Percentiles rank a stretch among this genome's conserved stretches.
Evolutionary conservation across 2,329 filamentous ascomycete genomes (phyloP).

Genomic region (Raffaelea ambrosiae): DNA sequence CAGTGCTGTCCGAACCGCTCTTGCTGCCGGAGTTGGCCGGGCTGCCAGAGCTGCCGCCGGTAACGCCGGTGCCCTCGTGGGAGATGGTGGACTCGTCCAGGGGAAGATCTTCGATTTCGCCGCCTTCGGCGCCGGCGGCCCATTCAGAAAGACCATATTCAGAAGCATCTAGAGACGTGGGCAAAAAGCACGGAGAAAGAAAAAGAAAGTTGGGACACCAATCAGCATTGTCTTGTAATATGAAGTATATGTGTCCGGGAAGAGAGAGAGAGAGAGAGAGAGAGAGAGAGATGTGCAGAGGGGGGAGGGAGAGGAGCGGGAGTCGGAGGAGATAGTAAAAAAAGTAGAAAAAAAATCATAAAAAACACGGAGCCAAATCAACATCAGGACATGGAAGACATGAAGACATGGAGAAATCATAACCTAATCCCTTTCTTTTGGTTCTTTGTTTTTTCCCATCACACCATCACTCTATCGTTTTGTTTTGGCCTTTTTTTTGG

Average conservation of each 20-base stretch:
- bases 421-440: neutral
- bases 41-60: no score
- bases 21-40: no score
- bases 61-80: slow-evolving; percentile 7
- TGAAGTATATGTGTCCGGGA: no score
- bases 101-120: slow-evolving; percentile 16
- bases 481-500: neutral
- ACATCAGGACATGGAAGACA: neutral
- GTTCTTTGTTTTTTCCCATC: neutral
- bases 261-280: neutral
- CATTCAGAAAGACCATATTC: slow-evolving; percentile 27
- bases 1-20: no score
- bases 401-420: neutral
- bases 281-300: no score
- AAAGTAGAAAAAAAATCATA: neutral
- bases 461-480: neutral
- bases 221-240: slow-evolving; percentile 2
- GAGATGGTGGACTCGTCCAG: slow-evolving; percentile 5
- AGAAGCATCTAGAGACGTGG: slow-evolving; percentile 20
- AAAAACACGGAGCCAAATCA: neutral
- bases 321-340: neutral
- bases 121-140: slow-evolving; percentile 26
- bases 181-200: slow-evolving; percentile 14
- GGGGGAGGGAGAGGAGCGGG: neutral
- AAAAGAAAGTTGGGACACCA: slow-evolving; percentile 12